Percentiles rank a stretch among this genome's conserved stretches.
phyloP scores from a whole-genome alignment of 257 asterid species.

The Nicotiana sylvestris region DNA sequence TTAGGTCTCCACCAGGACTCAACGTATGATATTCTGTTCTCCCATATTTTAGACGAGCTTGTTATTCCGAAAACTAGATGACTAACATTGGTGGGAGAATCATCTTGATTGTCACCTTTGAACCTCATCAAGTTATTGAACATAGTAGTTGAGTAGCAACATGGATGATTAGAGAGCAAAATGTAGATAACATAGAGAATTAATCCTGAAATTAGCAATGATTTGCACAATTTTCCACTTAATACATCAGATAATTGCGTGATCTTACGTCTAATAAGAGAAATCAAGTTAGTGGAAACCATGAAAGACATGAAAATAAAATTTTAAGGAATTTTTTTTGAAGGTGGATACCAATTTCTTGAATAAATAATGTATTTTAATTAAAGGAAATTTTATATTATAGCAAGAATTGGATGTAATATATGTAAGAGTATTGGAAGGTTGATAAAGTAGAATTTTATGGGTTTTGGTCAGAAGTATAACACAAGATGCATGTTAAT shows the following conservation, averaged over 20 bases:
- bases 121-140: background rate
- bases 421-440: background rate
- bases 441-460: background rate
- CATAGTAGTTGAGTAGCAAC: slow-evolving; percentile 4
- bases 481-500: background rate
- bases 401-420: background rate
- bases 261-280: slow-evolving; percentile 5
- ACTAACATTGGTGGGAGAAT: slow-evolving; percentile 21
- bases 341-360: background rate
- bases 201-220: slow-evolving; percentile 9
- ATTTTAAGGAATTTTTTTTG: too few species aligned
- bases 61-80: slow-evolving; percentile 35
- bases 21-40: slow-evolving; percentile 12
- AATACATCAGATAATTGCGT: background rate
- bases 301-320: background rate
- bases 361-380: background rate
- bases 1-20: slow-evolving; percentile 43
- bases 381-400: background rate
- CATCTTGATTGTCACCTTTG: slow-evolving; percentile 3
- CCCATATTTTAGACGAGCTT: slow-evolving; percentile 26
- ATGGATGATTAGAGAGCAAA: slow-evolving; percentile 15
- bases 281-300: background rate
- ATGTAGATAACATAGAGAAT: slow-evolving; percentile 13
- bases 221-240: slow-evolving; percentile 13
- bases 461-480: background rate